A percentile compares a stretch with the other conserved stretches of the same genome.
Conservation (phyloP, 306 rosid genomes). For the Dryas octopetala region DNA sequence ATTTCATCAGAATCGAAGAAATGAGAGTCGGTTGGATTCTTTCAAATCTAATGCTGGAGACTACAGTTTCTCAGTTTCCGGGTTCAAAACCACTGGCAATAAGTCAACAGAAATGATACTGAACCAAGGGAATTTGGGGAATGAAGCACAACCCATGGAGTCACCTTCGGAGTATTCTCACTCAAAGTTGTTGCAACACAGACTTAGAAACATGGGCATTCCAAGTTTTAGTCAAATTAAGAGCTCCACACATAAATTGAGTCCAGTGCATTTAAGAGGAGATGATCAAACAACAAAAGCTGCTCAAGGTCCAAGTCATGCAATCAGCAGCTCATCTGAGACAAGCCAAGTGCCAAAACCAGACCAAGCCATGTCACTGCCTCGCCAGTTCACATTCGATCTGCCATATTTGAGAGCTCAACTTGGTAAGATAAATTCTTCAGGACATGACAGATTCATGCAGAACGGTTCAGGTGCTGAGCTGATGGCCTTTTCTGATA, state of each 20-base stretch:
- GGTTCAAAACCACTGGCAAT: slow-evolving; percentile 16
- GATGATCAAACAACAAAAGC: slow-evolving; percentile 9
- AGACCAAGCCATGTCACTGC: slow-evolving; percentile 20
- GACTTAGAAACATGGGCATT: slow-evolving; percentile 8
- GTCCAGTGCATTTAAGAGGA: background rate
- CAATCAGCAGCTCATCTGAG: slow-evolving; percentile 18
- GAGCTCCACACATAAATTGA: slow-evolving; percentile 20
- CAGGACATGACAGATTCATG: slow-evolving; percentile 17
- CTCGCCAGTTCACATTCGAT: slow-evolving; percentile 37
- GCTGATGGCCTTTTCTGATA: slow-evolving; percentile 4
- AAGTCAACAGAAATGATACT: slow-evolving; percentile 13
- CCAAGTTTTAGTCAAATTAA: slow-evolving; percentile 22
- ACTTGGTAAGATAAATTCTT: slow-evolving; percentile 37
- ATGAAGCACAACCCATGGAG: slow-evolving; percentile 11
- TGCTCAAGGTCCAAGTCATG: slow-evolving; percentile 8
- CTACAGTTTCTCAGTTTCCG: slow-evolving; percentile 12
- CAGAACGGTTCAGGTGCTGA: slow-evolving; percentile 12
- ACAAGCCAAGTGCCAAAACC: slow-evolving; percentile 7
- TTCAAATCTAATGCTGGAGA: slow-evolving; percentile 20
- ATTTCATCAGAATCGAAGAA: slow-evolving; percentile 12
- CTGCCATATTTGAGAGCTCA: slow-evolving; percentile 45
- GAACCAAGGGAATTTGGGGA: slow-evolving; percentile 19
- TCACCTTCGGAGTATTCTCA: slow-evolving; percentile 17
- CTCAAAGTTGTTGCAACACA: slow-evolving; percentile 5
- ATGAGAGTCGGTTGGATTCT: slow-evolving; percentile 12